Evolutionary conservation across 805 yeast genomes (phyloP), one percentile per base, ranked within the genome.

Genomic region (Yarrowia bubula): DNA sequence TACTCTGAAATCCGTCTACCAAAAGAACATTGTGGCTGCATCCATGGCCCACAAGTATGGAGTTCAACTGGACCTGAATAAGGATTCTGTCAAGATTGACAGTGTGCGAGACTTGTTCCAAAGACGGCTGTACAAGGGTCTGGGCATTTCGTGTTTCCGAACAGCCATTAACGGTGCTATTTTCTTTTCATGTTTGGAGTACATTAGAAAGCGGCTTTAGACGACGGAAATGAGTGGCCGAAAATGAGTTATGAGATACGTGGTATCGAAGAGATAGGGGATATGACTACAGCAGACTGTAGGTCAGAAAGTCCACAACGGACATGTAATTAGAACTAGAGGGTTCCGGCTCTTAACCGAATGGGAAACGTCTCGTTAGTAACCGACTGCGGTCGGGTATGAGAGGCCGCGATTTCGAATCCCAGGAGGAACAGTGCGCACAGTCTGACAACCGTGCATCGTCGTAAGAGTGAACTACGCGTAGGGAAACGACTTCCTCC

Each of bases 1-100:
- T 74, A 90, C 96, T 0, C 79, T 88, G 66, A 90, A 91, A 72
- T 84, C 92, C 1, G 80, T 87, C 66, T 81, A 84, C 48, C 97
- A 90, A 71, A 83, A 88, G 66, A 93, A 90, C 70, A 79, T 88
- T 4, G 88, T 90, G 31, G 79, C 87, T 35, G 85, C 86, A 68
- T 84, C 88, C n/a, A 76, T 88, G 70, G 81, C 53, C 74, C 77
- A 42, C 80, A 82, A 70, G 55, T 70, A 67, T 58, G 69, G 78
- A 44, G 81, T 81, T 9, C 70, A 73, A 31, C 68, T 65, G 60
- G 68, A 67, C 8, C 77, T 79, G 67, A 71, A 74, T 32, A 50
- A 37, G n/a, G 51, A 58, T 35, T 18, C 33, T 3, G 51, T 58
- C 15, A 17, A 58, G 35, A 58, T 58, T 33, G 33, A 37, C 32